Conservation (phyloP, 805 yeast species). For the Teunomyces stri region DNA sequence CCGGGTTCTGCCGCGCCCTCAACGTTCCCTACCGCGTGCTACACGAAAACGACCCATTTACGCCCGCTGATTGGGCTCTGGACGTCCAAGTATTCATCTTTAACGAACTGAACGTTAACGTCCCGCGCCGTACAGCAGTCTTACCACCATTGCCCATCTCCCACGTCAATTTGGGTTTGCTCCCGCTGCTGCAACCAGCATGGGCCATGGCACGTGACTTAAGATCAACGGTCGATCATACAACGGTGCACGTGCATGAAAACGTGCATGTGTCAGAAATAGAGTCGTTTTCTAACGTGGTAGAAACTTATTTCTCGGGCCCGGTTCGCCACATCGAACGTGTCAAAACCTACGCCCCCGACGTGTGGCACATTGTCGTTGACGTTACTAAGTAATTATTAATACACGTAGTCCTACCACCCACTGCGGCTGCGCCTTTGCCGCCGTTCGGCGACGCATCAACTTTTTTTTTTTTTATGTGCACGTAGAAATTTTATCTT, state of each 20-base stretch:
- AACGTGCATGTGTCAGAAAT: conserved; percentile 54
- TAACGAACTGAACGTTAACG: conserved; percentile 59
- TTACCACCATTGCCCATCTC: conserved; percentile 26
- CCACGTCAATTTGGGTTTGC: conserved; percentile 74
- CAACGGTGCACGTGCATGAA: conserved; percentile 66
- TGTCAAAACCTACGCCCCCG: conserved; percentile 87
- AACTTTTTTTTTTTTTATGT: neutral
- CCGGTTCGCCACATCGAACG: conserved; percentile 47
- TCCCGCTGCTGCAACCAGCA: conserved; percentile 67
- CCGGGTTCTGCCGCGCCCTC: conserved; percentile 64
- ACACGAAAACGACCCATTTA: conserved; percentile 25
- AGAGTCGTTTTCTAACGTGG: conserved; percentile 22
- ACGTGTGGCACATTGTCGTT: conserved; percentile 70
- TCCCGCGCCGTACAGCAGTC: conserved; percentile 38
- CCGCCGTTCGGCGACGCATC: too few relatives aligned
- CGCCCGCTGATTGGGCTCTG: conserved; percentile 16
- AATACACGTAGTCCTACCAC: too few relatives aligned
- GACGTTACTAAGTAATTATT: conserved; percentile 14
- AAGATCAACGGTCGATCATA: neutral
- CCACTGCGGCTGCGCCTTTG: neutral
- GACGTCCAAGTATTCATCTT: conserved; percentile 47
- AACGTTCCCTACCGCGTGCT: conserved; percentile 42
- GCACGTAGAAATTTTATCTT: neutral
- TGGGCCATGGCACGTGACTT: conserved; percentile 51
- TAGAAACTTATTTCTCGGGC: conserved; percentile 9